These are phyloP conservation scores for Puccinia triticina DNA, from an alignment of 1,284 basidiomycete genomes.

Conservation along the genomic window DNA sequence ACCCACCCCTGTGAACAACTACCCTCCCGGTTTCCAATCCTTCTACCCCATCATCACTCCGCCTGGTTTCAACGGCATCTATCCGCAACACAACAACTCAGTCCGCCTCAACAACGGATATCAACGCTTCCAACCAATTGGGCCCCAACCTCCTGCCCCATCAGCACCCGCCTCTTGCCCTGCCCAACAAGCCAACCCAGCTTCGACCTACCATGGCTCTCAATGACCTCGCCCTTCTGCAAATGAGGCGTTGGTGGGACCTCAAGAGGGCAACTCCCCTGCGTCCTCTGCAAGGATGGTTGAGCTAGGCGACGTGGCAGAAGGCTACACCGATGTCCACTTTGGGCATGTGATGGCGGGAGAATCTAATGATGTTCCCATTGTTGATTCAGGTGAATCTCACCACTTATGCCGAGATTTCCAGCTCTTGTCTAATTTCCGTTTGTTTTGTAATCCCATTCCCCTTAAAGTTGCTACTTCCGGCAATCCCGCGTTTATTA, in stretches of 20 bases:
- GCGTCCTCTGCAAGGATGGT: too few species aligned
- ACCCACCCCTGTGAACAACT: background rate
- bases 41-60: background rate
- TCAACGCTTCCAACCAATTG: background rate
- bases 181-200: too few species aligned
- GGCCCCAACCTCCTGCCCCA: background rate
- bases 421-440: background rate
- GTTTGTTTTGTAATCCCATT: background rate
- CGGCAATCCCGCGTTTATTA: background rate
- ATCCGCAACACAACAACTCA: background rate
- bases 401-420: conserved; percentile 4
- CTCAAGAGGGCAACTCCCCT: too few species aligned
- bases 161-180: too few species aligned
- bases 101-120: background rate
- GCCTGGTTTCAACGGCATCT: background rate
- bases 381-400: background rate
- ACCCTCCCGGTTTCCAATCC: background rate
- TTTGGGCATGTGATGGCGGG: background rate
- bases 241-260: too few species aligned
- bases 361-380: background rate
- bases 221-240: too few species aligned
- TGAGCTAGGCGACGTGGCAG: background rate
- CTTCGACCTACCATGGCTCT: too few species aligned
- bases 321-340: background rate
- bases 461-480: background rate